A percentile compares a stretch with the other conserved stretches of the same genome.
phyloP scores from a whole-genome alignment of 129 eudicot species.

The Logfia minima region DNA sequence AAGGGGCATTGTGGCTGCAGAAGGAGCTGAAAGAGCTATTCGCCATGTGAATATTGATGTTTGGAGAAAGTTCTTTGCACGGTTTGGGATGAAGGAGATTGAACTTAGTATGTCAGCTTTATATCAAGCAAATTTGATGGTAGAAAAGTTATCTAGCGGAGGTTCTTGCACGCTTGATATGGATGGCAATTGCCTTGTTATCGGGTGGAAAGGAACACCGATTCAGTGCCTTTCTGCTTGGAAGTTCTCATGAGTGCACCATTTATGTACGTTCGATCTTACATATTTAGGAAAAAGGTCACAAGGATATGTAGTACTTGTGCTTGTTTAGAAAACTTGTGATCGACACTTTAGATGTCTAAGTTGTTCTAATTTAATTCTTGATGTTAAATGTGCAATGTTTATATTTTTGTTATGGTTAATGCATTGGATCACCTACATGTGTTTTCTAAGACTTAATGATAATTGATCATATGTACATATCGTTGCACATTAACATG shows the following conservation, averaged over 20 bases:
- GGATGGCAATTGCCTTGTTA: conserved; percentile 39
- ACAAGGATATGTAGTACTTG: conserved; percentile 1
- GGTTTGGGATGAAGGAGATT: conserved; percentile 48
- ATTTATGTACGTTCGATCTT: neutral
- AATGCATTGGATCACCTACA: neutral
- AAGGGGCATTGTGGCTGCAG: conserved; percentile 38
- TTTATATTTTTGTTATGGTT: neutral
- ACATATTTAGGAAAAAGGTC: conserved; percentile 3
- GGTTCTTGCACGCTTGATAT: conserved; percentile 47
- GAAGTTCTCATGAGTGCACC: conserved; percentile 37
- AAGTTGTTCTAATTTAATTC: neutral
- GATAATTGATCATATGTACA: neutral
- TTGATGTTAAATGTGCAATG: neutral
- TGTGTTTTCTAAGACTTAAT: neutral
- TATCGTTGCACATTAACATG: neutral
- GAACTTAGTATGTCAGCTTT: conserved; percentile 43
- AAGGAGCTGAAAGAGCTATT: conserved; percentile 52
- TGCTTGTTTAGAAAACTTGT: neutral
- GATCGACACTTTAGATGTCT: conserved; percentile 5
- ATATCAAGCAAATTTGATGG: conserved; percentile 45
- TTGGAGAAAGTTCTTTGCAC: conserved; percentile 55
- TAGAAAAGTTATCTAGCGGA: conserved; percentile 30
- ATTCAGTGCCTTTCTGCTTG: conserved; percentile 48
- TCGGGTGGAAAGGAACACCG: conserved; percentile 75
- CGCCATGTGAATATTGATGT: conserved; percentile 47